Percentiles rank a stretch among this genome's conserved stretches.
phyloP scores from a whole-genome alignment of 164 flowering plant species.

The Tinospora cordifolia region DNA sequence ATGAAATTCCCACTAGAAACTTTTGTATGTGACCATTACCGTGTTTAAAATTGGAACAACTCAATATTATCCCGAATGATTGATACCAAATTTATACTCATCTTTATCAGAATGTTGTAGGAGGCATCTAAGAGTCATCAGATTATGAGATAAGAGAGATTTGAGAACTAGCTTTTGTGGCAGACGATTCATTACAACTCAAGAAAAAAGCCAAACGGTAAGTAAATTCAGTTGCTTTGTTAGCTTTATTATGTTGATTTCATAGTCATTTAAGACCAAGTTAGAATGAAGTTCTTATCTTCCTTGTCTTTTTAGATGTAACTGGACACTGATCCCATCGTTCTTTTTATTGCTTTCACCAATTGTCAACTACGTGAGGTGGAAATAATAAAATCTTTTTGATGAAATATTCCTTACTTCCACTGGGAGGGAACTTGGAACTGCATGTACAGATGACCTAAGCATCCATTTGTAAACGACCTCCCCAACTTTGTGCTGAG shows the following conservation, averaged over 20 bases:
- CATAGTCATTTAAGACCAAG: not conserved
- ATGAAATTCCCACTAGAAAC: constrained; percentile 1
- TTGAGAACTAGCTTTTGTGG: not conserved
- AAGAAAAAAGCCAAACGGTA: not conserved
- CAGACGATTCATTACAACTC: not conserved
- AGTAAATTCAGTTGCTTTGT: not conserved
- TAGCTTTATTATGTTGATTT: not conserved
- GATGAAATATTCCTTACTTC: not conserved
- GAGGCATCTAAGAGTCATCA: not conserved
- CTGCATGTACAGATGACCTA: not conserved
- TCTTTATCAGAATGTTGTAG: not conserved
- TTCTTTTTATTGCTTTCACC: not conserved
- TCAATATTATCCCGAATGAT: not conserved
- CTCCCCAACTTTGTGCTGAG: too few relatives aligned
- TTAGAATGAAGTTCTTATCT: not conserved
- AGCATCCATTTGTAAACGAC: not conserved
- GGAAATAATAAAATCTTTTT: not conserved
- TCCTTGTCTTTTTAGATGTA: not conserved
- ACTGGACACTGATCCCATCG: not conserved
- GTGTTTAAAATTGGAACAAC: not conserved
- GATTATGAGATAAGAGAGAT: not conserved
- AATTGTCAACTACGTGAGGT: not conserved
- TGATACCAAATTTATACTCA: not conserved
- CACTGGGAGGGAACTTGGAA: not conserved
- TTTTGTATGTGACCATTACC: not conserved